These are phyloP conservation scores for Priceomyces fermenticarens DNA, from an alignment of 805 yeast species.

Conservation along the genomic window DNA sequence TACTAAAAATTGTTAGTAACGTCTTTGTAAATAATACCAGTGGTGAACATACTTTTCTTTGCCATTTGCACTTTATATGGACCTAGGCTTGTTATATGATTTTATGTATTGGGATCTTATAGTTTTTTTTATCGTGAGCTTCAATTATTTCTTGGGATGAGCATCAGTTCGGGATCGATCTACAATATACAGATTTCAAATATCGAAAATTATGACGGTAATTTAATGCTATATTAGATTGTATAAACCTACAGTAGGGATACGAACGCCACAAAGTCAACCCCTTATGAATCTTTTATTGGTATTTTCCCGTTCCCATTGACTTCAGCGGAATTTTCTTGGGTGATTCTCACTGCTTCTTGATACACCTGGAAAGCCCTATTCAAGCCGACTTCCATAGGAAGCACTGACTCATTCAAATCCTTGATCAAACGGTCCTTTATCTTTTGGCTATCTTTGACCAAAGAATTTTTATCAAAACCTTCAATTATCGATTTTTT, in stretches of 20 bases:
- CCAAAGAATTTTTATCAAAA: constrained; percentile 21
- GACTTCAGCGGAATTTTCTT: constrained; percentile 9
- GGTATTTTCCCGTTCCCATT: constrained; percentile 37
- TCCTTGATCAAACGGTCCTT: constrained; percentile 33
- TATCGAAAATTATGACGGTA: not conserved
- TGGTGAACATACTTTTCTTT: constrained; percentile 32
- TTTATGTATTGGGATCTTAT: not conserved
- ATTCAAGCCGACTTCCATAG: constrained; percentile 28
- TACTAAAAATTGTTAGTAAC: constrained; percentile 20
- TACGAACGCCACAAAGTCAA: not conserved
- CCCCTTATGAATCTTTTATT: constrained; percentile 8
- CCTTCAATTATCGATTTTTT: constrained; percentile 18
- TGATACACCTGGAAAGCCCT: constrained; percentile 35
- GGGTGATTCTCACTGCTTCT: constrained; percentile 20
- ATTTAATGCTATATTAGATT: not conserved
- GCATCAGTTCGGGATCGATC: no score
- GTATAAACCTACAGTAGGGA: no score
- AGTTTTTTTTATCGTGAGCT: not conserved
- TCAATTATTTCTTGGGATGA: not conserved
- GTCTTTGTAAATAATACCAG: no score
- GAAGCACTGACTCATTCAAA: constrained; percentile 28
- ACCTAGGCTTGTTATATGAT: not conserved
- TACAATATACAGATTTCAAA: not conserved
- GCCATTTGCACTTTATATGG: constrained; percentile 24
- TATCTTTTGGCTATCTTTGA: constrained; percentile 26